A percentile compares a stretch with the other conserved stretches of the same genome.
Conservation (phyloP, 179 eudicot genomes). For the Beta lomatogona region DNA sequence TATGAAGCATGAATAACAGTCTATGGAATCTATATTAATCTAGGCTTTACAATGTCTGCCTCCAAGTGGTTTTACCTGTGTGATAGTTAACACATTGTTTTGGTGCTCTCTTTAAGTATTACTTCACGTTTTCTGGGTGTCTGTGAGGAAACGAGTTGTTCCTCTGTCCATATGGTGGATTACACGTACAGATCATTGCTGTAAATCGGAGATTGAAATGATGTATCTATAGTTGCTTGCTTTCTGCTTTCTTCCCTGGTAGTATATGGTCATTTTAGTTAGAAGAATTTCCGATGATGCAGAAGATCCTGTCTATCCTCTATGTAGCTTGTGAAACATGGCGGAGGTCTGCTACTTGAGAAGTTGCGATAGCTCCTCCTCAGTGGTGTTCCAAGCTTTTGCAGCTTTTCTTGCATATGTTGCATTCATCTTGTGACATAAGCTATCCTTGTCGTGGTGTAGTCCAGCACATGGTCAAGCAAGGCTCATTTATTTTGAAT, state of each 20-base stretch:
- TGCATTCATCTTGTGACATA: background rate
- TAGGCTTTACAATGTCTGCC: background rate
- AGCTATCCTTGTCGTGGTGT: background rate
- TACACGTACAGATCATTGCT: background rate
- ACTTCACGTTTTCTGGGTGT: background rate
- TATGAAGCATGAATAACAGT: background rate
- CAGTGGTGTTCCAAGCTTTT: slow-evolving; percentile 10
- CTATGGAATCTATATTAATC: background rate
- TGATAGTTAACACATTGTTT: background rate
- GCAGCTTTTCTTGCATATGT: background rate
- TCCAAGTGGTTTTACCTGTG: background rate
- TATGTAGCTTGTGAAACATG: background rate
- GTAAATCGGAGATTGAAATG: background rate
- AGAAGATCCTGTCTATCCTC: background rate
- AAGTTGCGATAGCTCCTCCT: background rate
- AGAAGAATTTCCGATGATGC: background rate
- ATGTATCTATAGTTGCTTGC: background rate
- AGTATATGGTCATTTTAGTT: background rate
- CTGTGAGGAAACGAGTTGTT: background rate
- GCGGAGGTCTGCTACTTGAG: background rate
- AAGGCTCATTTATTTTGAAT: background rate
- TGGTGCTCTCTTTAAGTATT: slow-evolving; percentile 4
- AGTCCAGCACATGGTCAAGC: background rate
- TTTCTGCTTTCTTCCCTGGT: background rate
- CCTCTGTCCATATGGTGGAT: background rate